Percentiles rank a stretch among this genome's conserved stretches.
phyloP scores from a whole-genome alignment of 1,139 yeast genomes.

The Lodderomyces beijingensis region DNA sequence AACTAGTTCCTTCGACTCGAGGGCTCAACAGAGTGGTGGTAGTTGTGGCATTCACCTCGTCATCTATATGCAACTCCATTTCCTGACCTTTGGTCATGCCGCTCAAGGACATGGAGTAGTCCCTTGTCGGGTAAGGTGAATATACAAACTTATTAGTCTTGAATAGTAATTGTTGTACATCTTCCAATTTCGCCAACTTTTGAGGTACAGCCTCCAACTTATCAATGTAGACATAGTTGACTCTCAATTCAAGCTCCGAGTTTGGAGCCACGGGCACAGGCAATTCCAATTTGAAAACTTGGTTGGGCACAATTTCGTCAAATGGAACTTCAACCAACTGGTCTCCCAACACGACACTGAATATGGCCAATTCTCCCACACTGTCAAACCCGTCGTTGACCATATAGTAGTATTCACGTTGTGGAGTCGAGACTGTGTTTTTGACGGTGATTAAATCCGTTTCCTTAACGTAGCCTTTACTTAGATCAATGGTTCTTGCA shows the following conservation, averaged over 20 bases:
- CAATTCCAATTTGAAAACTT: slow-evolving; percentile 43
- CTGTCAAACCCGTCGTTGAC: slow-evolving; percentile 44
- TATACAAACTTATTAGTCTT: slow-evolving; percentile 54
- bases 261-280: slow-evolving; percentile 70
- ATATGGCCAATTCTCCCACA: slow-evolving; percentile 45
- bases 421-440: slow-evolving; percentile 57
- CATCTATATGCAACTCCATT: slow-evolving; percentile 19
- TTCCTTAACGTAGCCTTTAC: slow-evolving; percentile 66
- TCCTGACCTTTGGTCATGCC: slow-evolving; percentile 51
- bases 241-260: slow-evolving; percentile 43
- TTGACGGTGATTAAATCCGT: slow-evolving; percentile 49
- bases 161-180: slow-evolving; percentile 56
- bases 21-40: slow-evolving; percentile 26
- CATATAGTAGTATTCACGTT: slow-evolving; percentile 51
- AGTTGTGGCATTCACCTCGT: slow-evolving; percentile 13
- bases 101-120: slow-evolving; percentile 45
- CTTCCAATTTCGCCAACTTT: slow-evolving; percentile 54
- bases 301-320: slow-evolving; percentile 27
- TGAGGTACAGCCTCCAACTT: slow-evolving; percentile 60
- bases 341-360: slow-evolving; percentile 32
- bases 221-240: slow-evolving; percentile 52
- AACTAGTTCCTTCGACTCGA: slow-evolving; percentile 32
- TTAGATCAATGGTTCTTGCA: slow-evolving; percentile 55
- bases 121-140: slow-evolving; percentile 58
- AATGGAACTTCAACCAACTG: slow-evolving; percentile 22